Evolutionary conservation across 306 rosid species (phyloP).

Genomic region (Oxytropis ochrocephala): DNA sequence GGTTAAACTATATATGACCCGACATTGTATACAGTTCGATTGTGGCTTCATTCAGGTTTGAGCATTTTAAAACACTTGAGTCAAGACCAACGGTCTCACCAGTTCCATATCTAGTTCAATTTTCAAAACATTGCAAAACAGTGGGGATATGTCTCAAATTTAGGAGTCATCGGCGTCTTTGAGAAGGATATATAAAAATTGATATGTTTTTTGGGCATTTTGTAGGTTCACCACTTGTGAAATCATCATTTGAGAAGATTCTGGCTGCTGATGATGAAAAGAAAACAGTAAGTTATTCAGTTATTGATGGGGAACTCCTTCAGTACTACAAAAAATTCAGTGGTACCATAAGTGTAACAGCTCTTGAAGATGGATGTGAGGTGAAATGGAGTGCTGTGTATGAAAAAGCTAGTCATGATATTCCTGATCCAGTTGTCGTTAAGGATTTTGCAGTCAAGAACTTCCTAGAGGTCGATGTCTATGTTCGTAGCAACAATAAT

Average conservation of each 20-base stretch:
- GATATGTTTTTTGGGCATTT: not conserved
- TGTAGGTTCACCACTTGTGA: conserved; percentile 58
- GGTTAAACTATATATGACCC: too few relatives aligned
- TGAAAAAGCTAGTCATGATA: conserved; percentile 42
- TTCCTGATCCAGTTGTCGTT: conserved; percentile 55
- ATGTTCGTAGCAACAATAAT: conserved; percentile 11
- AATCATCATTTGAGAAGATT: conserved; percentile 54
- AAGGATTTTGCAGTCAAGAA: conserved; percentile 75
- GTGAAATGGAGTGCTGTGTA: conserved; percentile 66
- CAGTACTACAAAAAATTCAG: conserved; percentile 60
- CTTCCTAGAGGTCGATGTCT: conserved; percentile 63
- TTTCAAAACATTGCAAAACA: too few relatives aligned
- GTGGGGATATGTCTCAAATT: too few relatives aligned
- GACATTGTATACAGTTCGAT: too few relatives aligned
- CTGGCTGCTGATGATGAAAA: conserved; percentile 47
- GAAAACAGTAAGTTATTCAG: conserved; percentile 38
- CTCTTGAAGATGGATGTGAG: conserved; percentile 52
- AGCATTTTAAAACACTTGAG: too few relatives aligned
- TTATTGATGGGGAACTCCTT: conserved; percentile 75
- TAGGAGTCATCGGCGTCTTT: too few relatives aligned
- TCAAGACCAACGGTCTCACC: too few relatives aligned
- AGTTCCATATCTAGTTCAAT: too few relatives aligned
- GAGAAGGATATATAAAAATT: not conserved
- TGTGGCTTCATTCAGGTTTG: too few relatives aligned
- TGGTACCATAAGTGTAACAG: conserved; percentile 37